These are phyloP conservation scores for Amauroascus verrucosus DNA, from an alignment of 2,329 filamentous ascomycete genomes.

Conservation along the genomic window DNA sequence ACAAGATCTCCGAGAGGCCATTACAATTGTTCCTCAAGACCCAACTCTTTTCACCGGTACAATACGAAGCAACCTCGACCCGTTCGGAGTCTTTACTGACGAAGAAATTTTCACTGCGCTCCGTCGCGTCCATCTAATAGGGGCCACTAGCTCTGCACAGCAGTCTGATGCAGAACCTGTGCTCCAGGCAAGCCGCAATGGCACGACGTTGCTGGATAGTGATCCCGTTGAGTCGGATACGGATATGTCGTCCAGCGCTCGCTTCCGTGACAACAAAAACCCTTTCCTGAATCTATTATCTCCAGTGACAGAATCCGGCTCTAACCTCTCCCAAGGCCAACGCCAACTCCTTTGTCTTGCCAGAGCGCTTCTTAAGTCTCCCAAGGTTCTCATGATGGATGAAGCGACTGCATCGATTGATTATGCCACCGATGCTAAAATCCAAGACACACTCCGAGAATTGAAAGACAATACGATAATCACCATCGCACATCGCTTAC, in stretches of 20 bases:
- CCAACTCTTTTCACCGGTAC: constrained; percentile 85
- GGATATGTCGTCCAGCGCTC: constrained; percentile 9
- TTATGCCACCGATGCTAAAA: constrained; percentile 89
- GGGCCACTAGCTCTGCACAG: constrained; percentile 24
- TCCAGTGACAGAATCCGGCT: constrained; percentile 76
- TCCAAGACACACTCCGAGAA: constrained; percentile 92
- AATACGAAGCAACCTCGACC: constrained; percentile 83
- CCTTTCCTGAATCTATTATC: constrained; percentile 81
- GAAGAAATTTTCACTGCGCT: constrained; percentile 82
- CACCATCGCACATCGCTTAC: constrained; percentile 88
- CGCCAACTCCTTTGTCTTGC: constrained; percentile 89
- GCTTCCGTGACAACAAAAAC: constrained; percentile 68
- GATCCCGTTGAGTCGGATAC: constrained; percentile 10
- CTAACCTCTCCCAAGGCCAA: constrained; percentile 91
- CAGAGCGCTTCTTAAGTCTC: constrained; percentile 79
- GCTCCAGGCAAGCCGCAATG: not conserved
- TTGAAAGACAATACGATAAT: constrained; percentile 80
- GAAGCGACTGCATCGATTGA: constrained; percentile 97
- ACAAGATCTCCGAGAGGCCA: constrained; percentile 82
- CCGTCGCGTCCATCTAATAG: constrained; percentile 76
- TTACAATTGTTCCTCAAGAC: constrained; percentile 97
- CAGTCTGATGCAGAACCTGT: constrained; percentile 20
- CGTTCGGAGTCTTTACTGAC: constrained; percentile 79
- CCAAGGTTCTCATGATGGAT: constrained; percentile 96
- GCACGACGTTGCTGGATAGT: not conserved